These are phyloP conservation scores for Sporisorium scitamineum DNA, from an alignment of 1,284 basidiomycete species.

Conservation along the genomic window DNA sequence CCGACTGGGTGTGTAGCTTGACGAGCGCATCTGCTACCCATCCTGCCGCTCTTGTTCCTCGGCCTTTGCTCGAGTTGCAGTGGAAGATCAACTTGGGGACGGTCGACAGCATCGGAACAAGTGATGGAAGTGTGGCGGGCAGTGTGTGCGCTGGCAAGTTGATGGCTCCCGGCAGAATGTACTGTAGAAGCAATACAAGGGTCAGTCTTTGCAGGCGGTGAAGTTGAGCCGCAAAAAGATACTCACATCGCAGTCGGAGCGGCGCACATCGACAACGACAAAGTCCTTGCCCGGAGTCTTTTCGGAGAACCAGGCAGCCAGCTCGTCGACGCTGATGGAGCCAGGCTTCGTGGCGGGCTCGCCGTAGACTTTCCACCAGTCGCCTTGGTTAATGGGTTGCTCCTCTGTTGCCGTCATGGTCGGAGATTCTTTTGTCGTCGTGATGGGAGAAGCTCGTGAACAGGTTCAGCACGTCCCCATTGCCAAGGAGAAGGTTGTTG, in stretches of 20 bases:
- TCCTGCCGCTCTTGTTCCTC: slow-evolving; percentile 62
- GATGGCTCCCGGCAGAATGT: slow-evolving; percentile 66
- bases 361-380: slow-evolving; percentile 46
- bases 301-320: slow-evolving; percentile 32
- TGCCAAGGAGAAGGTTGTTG: neutral
- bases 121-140: slow-evolving; percentile 61
- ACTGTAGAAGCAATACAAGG: slow-evolving; percentile 13
- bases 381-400: slow-evolving; percentile 41
- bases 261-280: slow-evolving; percentile 56
- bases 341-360: slow-evolving; percentile 39
- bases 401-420: slow-evolving; percentile 25
- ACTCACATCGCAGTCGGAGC: slow-evolving; percentile 58
- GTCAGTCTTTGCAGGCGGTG: neutral
- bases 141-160: slow-evolving; percentile 70
- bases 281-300: slow-evolving; percentile 48
- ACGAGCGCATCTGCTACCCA: slow-evolving; percentile 65
- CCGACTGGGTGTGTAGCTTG: slow-evolving; percentile 21
- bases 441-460: neutral
- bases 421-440: neutral
- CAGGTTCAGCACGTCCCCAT: neutral
- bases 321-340: slow-evolving; percentile 43
- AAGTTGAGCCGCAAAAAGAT: neutral
- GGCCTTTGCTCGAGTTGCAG: slow-evolving; percentile 64
- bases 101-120: slow-evolving; percentile 59
- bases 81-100: slow-evolving; percentile 67